Evolutionary conservation across 2,329 filamentous ascomycete species (phyloP).

Genomic region (Cladosporium sp.): DNA sequence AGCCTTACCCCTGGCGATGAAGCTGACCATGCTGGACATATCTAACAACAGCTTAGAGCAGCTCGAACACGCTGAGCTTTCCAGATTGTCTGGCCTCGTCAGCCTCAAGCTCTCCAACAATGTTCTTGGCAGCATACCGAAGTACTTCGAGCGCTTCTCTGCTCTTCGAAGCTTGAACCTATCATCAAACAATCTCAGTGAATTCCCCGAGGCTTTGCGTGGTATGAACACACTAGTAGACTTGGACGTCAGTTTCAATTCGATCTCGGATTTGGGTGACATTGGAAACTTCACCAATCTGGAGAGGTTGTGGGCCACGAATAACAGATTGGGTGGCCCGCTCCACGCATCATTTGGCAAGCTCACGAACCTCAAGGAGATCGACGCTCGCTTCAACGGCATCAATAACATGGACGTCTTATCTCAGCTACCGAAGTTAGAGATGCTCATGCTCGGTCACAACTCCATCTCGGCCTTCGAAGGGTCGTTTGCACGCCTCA

Average conservation of each 20-base stretch:
- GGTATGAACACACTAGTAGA: slow-evolving; percentile 81
- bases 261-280: slow-evolving; percentile 74
- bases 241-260: slow-evolving; percentile 95
- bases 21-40: slow-evolving; percentile 85
- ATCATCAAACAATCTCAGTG: slow-evolving; percentile 86
- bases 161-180: slow-evolving; percentile 81
- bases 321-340: slow-evolving; percentile 79
- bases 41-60: slow-evolving; percentile 92
- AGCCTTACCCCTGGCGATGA: slow-evolving; percentile 77
- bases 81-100: slow-evolving; percentile 71
- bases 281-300: slow-evolving; percentile 77
- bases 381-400: slow-evolving; percentile 91
- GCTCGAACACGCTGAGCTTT: slow-evolving; percentile 79
- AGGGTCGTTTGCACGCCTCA: slow-evolving; percentile 81
- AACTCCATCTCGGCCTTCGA: slow-evolving; percentile 89
- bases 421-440: slow-evolving; percentile 78
- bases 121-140: slow-evolving; percentile 73
- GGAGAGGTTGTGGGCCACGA: slow-evolving; percentile 91
- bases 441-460: slow-evolving; percentile 87
- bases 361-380: slow-evolving; percentile 78
- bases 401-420: slow-evolving; percentile 88
- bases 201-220: slow-evolving; percentile 83
- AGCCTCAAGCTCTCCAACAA: slow-evolving; percentile 96
- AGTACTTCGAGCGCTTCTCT: slow-evolving; percentile 79
- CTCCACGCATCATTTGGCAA: slow-evolving; percentile 70